A percentile compares a stretch with the other conserved stretches of the same genome.
These are phyloP conservation scores for Amphichorda felina DNA, from an alignment of 2,329 filamentous ascomycete genomes.

Conservation along the genomic window DNA sequence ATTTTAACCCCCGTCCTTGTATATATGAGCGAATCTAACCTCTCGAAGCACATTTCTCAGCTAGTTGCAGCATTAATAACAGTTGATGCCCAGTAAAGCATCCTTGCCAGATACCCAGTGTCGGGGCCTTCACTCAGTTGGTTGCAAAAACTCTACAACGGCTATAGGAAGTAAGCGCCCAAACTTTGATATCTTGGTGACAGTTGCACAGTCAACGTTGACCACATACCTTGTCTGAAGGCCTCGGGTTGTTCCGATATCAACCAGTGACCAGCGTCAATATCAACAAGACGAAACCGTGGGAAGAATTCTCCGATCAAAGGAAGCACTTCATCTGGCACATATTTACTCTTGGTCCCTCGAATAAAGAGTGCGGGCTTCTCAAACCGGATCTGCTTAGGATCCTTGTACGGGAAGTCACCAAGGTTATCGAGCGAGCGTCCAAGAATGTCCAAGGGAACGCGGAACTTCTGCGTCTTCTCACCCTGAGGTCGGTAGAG, in stretches of 20 bases:
- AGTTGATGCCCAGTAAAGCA: too few relatives aligned
- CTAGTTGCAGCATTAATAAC: too few relatives aligned
- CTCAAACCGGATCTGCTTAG: conserved; percentile 54
- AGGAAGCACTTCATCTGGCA: conserved; percentile 71
- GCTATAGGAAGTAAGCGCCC: conserved; percentile 30
- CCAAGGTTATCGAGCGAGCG: conserved; percentile 62
- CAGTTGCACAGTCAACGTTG: too few relatives aligned
- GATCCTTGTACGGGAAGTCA: conserved; percentile 77
- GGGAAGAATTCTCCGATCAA: conserved; percentile 75
- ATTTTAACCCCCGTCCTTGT: neutral
- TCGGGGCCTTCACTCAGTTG: conserved; percentile 33
- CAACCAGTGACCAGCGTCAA: conserved; percentile 78
- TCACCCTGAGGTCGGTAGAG: conserved; percentile 44
- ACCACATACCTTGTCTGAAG: conserved; percentile 55
- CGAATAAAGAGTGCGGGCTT: conserved; percentile 74
- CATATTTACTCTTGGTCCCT: conserved; percentile 66
- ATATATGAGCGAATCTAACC: neutral
- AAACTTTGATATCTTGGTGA: too few relatives aligned
- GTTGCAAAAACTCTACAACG: conserved; percentile 50
- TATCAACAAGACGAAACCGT: conserved; percentile 57
- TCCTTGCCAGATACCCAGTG: too few relatives aligned
- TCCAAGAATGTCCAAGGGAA: conserved; percentile 64
- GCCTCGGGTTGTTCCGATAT: conserved; percentile 78
- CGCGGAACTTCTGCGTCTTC: conserved; percentile 54
- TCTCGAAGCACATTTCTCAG: neutral